Evolutionary conservation across 208 protist genomes (phyloP).

Genomic region (Strigomonas oncopelti): DNA sequence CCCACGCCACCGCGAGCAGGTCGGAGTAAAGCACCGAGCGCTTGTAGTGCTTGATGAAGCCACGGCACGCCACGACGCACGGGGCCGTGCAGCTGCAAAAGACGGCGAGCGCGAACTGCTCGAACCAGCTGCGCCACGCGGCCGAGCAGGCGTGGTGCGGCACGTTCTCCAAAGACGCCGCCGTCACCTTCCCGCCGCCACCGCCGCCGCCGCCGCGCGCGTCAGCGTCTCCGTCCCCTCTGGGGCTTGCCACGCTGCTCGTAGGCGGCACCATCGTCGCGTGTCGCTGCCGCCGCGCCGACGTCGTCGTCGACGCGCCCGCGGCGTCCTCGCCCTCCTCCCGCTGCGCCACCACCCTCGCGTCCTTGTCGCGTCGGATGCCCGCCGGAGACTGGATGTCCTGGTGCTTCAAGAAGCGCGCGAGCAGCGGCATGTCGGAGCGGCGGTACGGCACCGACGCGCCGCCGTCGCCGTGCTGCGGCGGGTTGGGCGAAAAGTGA

Average conservation of each 20-base stretch:
- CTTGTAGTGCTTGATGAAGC: slow-evolving; percentile 54
- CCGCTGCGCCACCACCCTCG: too few relatives aligned
- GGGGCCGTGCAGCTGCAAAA: slow-evolving; percentile 48
- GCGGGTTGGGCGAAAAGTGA: background rate
- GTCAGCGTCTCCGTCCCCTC: background rate
- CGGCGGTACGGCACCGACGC: slow-evolving; percentile 17
- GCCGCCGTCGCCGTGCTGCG: background rate
- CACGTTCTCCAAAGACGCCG: too few relatives aligned
- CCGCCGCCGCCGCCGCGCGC: too few relatives aligned
- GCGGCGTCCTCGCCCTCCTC: background rate
- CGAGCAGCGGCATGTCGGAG: slow-evolving; percentile 32
- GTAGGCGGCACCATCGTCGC: background rate
- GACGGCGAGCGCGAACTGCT: slow-evolving; percentile 54
- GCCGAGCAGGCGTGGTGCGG: background rate
- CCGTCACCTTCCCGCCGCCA: too few relatives aligned
- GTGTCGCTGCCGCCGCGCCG: background rate
- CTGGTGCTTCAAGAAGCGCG: slow-evolving; percentile 10
- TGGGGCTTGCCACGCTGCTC: background rate
- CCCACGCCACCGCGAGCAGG: slow-evolving; percentile 64
- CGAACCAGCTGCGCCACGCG: slow-evolving; percentile 73
- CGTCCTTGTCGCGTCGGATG: too few relatives aligned
- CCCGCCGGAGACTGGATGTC: background rate
- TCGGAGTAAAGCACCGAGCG: slow-evolving; percentile 63
- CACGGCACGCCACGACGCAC: slow-evolving; percentile 55
- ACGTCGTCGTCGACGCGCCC: background rate